Percentiles rank a stretch among this genome's conserved stretches.
Conservation (phyloP, 352 stramenopile genomes). For the Phytophthora fragariae region DNA sequence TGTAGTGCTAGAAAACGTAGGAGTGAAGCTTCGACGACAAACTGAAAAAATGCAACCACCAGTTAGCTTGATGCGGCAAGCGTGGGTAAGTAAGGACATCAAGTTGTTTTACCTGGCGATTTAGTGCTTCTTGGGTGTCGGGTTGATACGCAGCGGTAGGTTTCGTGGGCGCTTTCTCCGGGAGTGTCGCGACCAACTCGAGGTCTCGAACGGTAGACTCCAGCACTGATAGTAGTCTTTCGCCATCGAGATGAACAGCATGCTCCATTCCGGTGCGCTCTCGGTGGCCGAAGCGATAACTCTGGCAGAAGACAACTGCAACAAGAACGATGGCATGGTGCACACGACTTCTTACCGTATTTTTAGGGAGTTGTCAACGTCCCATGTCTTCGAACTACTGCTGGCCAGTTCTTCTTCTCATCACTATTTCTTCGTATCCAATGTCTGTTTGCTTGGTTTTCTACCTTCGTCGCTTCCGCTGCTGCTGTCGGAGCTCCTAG, state of each 20-base stretch:
- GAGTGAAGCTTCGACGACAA: conserved; percentile 32
- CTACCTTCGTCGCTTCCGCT: conserved; percentile 8
- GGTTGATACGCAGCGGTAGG: conserved; percentile 1
- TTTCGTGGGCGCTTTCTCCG: conserved; percentile 8
- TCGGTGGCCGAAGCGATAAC: background rate
- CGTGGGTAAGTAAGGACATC: background rate
- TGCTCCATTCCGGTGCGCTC: conserved; percentile 22
- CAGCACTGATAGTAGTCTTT: conserved; percentile 31
- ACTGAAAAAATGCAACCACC: conserved; percentile 7
- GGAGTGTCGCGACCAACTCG: conserved; percentile 41
- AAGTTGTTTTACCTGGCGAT: conserved; percentile 27
- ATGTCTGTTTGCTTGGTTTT: background rate
- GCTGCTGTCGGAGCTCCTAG: background rate
- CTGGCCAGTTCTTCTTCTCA: background rate
- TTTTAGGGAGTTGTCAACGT: conserved; percentile 27
- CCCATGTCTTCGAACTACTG: background rate
- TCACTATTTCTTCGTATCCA: conserved; percentile 11
- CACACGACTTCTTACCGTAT: conserved; percentile 15
- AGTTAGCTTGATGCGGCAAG: background rate
- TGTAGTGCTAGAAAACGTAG: conserved; percentile 23
- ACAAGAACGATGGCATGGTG: background rate
- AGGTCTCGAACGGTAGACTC: conserved; percentile 32
- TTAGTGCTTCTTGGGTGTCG: conserved; percentile 16
- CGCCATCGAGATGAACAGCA: conserved; percentile 36
- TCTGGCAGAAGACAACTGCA: background rate